phyloP scores from a whole-genome alignment of 768 basidiomycete genomes.

The Melanogaster broomeanus region DNA sequence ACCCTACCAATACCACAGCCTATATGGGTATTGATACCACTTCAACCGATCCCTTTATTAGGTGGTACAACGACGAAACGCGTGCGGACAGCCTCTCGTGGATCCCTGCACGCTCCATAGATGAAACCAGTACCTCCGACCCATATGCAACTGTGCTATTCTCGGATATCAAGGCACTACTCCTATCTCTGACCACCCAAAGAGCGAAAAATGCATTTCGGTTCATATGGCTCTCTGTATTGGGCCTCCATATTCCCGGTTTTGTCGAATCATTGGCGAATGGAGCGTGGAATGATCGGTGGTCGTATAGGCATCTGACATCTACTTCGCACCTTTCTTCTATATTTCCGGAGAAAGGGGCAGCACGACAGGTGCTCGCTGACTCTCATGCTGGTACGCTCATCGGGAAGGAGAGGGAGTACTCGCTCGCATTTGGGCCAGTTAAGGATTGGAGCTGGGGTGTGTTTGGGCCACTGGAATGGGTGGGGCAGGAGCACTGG shows the following conservation, averaged over 20 bases:
- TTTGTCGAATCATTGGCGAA: constrained; percentile 45
- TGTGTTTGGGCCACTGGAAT: constrained; percentile 58
- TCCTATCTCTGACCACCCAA: constrained; percentile 48
- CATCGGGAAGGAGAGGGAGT: constrained; percentile 66
- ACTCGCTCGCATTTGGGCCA: constrained; percentile 63
- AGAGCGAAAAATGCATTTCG: constrained; percentile 60
- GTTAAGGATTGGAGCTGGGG: constrained; percentile 65
- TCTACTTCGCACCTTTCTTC: constrained; percentile 45
- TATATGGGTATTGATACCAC: constrained; percentile 19
- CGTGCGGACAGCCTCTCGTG: constrained; percentile 42
- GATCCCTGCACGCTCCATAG: constrained; percentile 56
- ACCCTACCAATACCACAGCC: constrained; percentile 2
- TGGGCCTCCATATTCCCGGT: constrained; percentile 75
- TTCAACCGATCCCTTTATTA: constrained; percentile 62
- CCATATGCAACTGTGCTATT: constrained; percentile 77
- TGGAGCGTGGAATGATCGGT: constrained; percentile 66
- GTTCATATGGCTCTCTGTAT: constrained; percentile 66
- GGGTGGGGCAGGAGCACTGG: constrained; percentile 32
- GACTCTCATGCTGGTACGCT: constrained; percentile 68
- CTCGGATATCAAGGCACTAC: constrained; percentile 62
- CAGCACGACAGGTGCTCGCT: constrained; percentile 38
- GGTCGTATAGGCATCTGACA: constrained; percentile 53
- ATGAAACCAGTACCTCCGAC: constrained; percentile 53
- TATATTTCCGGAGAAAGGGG: constrained; percentile 50
- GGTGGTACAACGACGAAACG: constrained; percentile 66